A percentile compares a stretch with the other conserved stretches of the same genome.
These are phyloP conservation scores for Ilyonectria mors-panacis DNA, from an alignment of 2,329 filamentous ascomycete genomes.

Conservation along the genomic window DNA sequence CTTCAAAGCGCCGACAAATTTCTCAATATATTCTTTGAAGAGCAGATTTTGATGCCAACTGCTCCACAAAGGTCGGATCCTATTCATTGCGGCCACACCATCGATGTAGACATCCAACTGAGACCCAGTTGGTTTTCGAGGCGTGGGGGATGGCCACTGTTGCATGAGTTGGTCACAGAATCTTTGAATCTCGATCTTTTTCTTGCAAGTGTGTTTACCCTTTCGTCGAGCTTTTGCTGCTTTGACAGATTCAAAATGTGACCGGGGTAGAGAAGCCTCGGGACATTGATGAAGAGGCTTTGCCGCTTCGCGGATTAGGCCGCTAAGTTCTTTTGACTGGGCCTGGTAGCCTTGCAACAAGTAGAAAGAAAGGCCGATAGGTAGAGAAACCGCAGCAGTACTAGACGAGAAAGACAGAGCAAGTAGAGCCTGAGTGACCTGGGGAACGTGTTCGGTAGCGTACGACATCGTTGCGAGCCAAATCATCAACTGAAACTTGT, in stretches of 20 bases:
- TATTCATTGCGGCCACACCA: constrained; percentile 4
- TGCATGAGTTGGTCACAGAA: constrained; percentile 2
- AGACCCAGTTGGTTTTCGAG: background rate
- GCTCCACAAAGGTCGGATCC: background rate
- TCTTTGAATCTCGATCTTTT: background rate
- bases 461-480: constrained; percentile 39
- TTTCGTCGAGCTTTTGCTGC: background rate
- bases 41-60: constrained; percentile 28
- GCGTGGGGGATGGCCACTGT: constrained; percentile 30
- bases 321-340: background rate
- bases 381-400: background rate
- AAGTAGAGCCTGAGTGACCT: constrained; percentile 31
- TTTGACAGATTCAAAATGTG: background rate
- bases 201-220: constrained; percentile 4
- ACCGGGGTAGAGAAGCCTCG: background rate
- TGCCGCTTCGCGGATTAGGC: background rate
- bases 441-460: constrained; percentile 4
- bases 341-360: constrained; percentile 8
- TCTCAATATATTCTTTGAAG: constrained; percentile 26
- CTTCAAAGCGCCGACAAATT: background rate
- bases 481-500: constrained; percentile 32
- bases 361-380: background rate
- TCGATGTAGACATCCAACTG: constrained; percentile 22
- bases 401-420: constrained; percentile 10
- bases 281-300: background rate